Evolutionary conservation across 176 grass and related monocot species (phyloP).

Genomic region (Rhipidocladum racemiflorum): DNA sequence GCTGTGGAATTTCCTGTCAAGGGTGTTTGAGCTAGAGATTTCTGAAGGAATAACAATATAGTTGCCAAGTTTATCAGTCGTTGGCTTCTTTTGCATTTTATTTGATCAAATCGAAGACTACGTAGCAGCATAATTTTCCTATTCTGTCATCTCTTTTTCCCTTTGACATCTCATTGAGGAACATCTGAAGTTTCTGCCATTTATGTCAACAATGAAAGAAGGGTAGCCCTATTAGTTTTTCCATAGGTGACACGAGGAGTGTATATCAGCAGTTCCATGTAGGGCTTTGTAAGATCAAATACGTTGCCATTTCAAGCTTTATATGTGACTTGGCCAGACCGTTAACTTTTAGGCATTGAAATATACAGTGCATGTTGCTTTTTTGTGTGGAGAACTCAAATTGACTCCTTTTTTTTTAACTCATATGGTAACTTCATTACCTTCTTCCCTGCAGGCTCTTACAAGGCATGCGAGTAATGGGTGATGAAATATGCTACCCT

Average conservation of each 20-base stretch:
- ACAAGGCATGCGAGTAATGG: constrained; percentile 82
- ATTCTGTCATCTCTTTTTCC: not conserved
- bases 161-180: not conserved
- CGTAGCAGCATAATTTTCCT: not conserved
- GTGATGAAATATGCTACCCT: constrained; percentile 93
- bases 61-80: not conserved
- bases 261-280: not conserved
- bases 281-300: constrained; percentile 13
- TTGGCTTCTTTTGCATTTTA: not conserved
- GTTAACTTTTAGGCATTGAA: not conserved
- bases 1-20: not conserved
- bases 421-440: not conserved
- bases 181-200: too few species aligned
- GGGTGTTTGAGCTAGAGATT: not conserved
- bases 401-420: not conserved
- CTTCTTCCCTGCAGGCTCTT: constrained; percentile 45
- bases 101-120: not conserved
- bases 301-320: constrained; percentile 10
- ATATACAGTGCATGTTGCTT: not conserved
- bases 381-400: not conserved
- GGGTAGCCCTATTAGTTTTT: not conserved
- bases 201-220: not conserved
- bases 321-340: not conserved
- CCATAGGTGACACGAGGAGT: not conserved
- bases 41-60: not conserved